Base-by-base conservation (phyloP, 140 eudicot genomes). In the Erigeron philadelphicus region DNA sequence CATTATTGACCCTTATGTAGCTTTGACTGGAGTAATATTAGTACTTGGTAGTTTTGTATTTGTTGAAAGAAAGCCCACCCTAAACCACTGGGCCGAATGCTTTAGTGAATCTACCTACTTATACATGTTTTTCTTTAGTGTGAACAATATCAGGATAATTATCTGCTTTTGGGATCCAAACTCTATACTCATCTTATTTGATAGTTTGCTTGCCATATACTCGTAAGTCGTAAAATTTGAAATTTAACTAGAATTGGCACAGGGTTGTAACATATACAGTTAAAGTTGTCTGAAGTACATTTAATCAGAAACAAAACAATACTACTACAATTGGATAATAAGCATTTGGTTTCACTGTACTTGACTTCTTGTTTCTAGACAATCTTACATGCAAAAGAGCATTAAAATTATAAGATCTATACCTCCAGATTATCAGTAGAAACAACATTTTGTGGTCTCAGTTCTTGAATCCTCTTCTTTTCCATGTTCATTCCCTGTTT, bases 401-500 rank as follows among this genome's bases (percentile, higher is more conserved):
- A 31, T 31, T 31, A 31, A 31, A 31, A 31, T 21, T 21, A 31
- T 2, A 2, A 31, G 38, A 31, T 31, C 38, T 31, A 52, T 13
- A 50, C 4, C 11, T 58, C n/a, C 17, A 9, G n/a, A 11, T 31
- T 8, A 25, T 41, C 18, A 11, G 7, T 17, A 49, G 62, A 49
- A 72, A 15, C 38, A 53, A 2, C 50, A 35, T 17, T 12, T 48
- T 47, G 38, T 7, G 9, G 85, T 82, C 46, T 90, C 74, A 85
- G 13, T 55, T 78, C 85, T 75, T 78, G 89, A 68, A 90, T 73
- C 60, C 57, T 76, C 52, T 70, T 72, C 82, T 81, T 88, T 54
- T 84, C 98, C 55, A 71, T 68, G 17, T 0, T 3, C 95, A 84
- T 76, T 12, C 88, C 88, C 72, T 79, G 73, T 72, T 70, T 77